These are phyloP conservation scores for Sergeia podlipaevii DNA, from an alignment of 208 protist species.

Conservation along the genomic window DNA sequence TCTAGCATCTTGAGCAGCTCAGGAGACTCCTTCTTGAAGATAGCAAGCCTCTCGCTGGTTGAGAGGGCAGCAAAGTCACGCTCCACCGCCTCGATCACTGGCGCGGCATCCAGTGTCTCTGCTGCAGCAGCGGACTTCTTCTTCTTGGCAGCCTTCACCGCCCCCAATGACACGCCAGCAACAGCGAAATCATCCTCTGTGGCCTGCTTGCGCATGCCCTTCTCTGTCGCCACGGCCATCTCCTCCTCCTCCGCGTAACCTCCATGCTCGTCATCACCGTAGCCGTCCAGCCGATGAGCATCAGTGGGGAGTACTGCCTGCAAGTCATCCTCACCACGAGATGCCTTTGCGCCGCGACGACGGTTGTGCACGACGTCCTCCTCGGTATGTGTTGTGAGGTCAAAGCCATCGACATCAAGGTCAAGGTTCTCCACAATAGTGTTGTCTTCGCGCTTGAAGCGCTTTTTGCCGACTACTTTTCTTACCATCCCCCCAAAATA, in stretches of 20 bases:
- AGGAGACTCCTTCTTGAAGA: slow-evolving; percentile 89
- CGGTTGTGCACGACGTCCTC: slow-evolving; percentile 72
- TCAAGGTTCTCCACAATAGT: slow-evolving; percentile 77
- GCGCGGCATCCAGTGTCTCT: slow-evolving; percentile 33
- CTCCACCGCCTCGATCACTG: slow-evolving; percentile 85
- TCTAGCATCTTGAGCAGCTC: slow-evolving; percentile 89
- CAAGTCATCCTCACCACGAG: slow-evolving; percentile 8
- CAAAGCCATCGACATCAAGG: slow-evolving; percentile 46
- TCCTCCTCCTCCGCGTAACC: slow-evolving; percentile 81
- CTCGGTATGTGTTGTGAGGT: slow-evolving; percentile 20
- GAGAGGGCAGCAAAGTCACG: slow-evolving; percentile 86
- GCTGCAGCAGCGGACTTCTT: slow-evolving; percentile 17
- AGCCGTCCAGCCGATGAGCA: slow-evolving; percentile 82
- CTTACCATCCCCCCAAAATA: no score
- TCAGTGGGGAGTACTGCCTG: slow-evolving; percentile 61
- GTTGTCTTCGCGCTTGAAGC: slow-evolving; percentile 23
- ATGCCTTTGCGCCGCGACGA: slow-evolving; percentile 15
- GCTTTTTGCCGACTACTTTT: slow-evolving; percentile 33
- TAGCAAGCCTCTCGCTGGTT: slow-evolving; percentile 75
- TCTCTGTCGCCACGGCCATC: slow-evolving; percentile 60
- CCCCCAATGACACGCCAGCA: slow-evolving; percentile 40
- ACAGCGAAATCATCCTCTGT: slow-evolving; percentile 83
- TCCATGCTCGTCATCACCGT: slow-evolving; percentile 74
- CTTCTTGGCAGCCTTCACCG: slow-evolving; percentile 9
- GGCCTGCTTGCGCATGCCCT: slow-evolving; percentile 41